Percentiles rank a stretch among this genome's conserved stretches.
phyloP scores from a whole-genome alignment of 2,329 filamentous ascomycete genomes.

The Colletotrichum sp. region DNA sequence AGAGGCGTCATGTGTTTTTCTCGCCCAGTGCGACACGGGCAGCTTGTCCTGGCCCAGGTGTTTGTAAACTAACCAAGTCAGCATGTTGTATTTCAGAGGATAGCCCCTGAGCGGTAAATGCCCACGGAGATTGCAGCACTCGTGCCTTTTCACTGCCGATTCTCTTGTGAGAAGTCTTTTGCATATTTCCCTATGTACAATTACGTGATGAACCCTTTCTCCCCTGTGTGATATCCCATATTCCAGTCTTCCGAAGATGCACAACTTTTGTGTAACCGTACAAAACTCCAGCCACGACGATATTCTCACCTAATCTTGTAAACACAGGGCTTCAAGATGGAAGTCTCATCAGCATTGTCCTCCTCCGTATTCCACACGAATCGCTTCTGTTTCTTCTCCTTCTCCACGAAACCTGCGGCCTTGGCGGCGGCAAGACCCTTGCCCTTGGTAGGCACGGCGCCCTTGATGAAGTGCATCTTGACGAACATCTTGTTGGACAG shows the following conservation, averaged over 20 bases:
- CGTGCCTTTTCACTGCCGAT: background rate
- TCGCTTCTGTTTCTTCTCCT: constrained; percentile 55
- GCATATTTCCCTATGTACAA: background rate
- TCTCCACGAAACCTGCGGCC: constrained; percentile 54
- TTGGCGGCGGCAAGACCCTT: constrained; percentile 70
- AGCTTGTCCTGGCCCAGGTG: background rate
- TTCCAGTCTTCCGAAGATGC: background rate
- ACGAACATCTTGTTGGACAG: constrained; percentile 98
- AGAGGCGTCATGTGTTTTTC: constrained; percentile 5
- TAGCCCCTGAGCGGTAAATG: background rate
- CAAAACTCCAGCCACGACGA: background rate
- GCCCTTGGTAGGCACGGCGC: constrained; percentile 74
- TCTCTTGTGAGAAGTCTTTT: background rate
- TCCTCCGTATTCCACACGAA: constrained; percentile 64
- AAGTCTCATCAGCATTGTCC: constrained; percentile 64
- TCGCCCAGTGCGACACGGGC: background rate
- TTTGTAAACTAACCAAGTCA: background rate
- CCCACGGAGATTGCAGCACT: background rate
- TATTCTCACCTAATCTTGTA: constrained; percentile 80
- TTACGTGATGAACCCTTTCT: background rate
- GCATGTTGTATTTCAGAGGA: background rate
- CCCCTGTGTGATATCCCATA: background rate
- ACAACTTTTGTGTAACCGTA: background rate
- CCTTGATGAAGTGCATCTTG: constrained; percentile 93
- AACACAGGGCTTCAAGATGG: constrained; percentile 88